Evolutionary conservation across 148 eudicot genomes (phyloP), one percentile per base, ranked within the genome.

Genomic region (Limonium bicolor): DNA sequence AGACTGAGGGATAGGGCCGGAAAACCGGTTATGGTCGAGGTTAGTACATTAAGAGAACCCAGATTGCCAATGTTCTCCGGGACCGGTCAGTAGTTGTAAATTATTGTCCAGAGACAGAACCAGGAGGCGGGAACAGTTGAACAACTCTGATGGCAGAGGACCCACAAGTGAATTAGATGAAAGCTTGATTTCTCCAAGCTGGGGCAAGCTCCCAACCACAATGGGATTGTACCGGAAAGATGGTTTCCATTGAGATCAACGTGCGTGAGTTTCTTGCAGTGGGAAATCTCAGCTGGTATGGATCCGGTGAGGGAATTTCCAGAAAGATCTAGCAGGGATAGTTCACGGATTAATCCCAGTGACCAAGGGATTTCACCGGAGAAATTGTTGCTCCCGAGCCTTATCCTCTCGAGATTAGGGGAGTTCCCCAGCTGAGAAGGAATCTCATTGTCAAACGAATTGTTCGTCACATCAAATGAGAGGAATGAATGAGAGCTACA

Each of bases 391-490:
- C 24, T 67, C 40, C 99, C 95, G 37, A 90, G 69, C 37, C 99
- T 71, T 26, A 85, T 29, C 62, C 99, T 75, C 50, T 78, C 76
- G 7, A 90, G 82, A 14, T 39, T 61, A 18, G 72, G 74, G 0
- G 99, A 90, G 51, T 67, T 43, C 11, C 95, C 99, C 1, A 90
- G 37, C 8, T 55, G 60, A 6, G 54, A 52, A 0, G 95, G 99
- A 39, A 90, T 81, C 20, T 76, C 85, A 40, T 64, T 62, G 69
- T 69, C 82, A 56, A 90, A 81, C 23, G 36, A 70, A 65, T 85
- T 90, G 65, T 78, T 73, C 2, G 87, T 75, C 37, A 90, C 82
- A 59, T 90, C 99, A 41, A 90, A 90, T 1, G 99, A 90, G 19
- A 90, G 79, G 19, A 80, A 61, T 25, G 73, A 56, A 35, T 46